Evolutionary conservation across 2,329 filamentous ascomycete genomes (phyloP).

Genomic region (Talaromyces sp.): DNA sequence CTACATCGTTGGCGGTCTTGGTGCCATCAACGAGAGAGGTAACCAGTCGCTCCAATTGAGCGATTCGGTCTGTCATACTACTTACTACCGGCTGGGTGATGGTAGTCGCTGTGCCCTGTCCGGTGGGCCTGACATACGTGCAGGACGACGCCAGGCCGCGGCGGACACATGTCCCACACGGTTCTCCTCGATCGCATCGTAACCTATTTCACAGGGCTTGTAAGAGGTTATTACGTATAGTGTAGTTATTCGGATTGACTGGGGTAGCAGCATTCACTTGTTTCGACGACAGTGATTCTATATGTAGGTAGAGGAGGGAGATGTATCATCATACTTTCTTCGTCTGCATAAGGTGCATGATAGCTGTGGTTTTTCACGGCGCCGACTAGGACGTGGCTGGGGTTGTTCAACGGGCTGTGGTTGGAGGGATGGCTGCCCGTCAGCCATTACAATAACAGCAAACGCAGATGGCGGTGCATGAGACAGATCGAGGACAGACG

Average conservation of each 20-base stretch:
- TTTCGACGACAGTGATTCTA: background rate
- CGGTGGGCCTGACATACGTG: background rate
- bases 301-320: too few species aligned
- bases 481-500: background rate
- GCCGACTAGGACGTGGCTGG: slow-evolving; percentile 1
- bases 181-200: slow-evolving; percentile 7
- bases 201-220: background rate
- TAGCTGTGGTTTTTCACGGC: slow-evolving; percentile 4
- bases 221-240: background rate
- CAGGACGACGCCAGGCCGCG: slow-evolving; percentile 7
- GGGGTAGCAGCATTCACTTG: background rate
- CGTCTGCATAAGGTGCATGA: slow-evolving; percentile 6
- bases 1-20: background rate
- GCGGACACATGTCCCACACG: slow-evolving; percentile 2
- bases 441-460: background rate
- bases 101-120: background rate
- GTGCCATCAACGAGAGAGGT: background rate
- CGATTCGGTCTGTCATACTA: slow-evolving; percentile 4
- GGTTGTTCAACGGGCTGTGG: background rate
- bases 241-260: background rate
- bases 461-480: background rate
- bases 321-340: slow-evolving; percentile 3
- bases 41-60: slow-evolving; percentile 4
- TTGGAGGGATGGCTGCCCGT: background rate
- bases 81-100: background rate